Percentiles rank a stretch among this genome's conserved stretches.
Evolutionary conservation across 2,329 filamentous ascomycete species (phyloP).

Genomic region (Venturiaceae sp.): DNA sequence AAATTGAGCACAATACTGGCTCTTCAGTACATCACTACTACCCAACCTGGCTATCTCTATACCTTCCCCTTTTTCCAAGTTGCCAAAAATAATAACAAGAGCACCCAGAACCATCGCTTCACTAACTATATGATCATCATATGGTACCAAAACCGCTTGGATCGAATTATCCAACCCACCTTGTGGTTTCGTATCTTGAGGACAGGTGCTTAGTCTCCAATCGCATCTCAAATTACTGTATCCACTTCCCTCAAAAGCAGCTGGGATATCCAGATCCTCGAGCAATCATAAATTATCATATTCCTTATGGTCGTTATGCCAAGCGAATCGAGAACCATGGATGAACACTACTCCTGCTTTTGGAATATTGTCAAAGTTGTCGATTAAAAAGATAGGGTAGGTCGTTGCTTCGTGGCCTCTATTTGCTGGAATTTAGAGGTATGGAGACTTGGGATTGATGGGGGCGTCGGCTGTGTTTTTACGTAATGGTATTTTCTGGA

Average conservation of each 20-base stretch:
- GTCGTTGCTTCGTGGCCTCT: constrained; percentile 36
- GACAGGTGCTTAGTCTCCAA: constrained; percentile 31
- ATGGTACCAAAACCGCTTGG: constrained; percentile 31
- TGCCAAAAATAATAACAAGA: not conserved
- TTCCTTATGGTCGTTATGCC: constrained; percentile 26
- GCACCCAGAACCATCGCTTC: constrained; percentile 7
- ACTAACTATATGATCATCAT: constrained; percentile 30
- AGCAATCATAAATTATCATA: constrained; percentile 38
- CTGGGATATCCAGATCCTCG: constrained; percentile 24
- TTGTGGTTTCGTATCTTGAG: not conserved
- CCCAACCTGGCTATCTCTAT: constrained; percentile 14
- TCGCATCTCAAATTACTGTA: constrained; percentile 43
- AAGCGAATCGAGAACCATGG: constrained; percentile 33
- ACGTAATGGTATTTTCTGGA: constrained; percentile 33
- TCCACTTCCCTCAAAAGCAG: constrained; percentile 27
- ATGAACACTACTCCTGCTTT: constrained; percentile 30
- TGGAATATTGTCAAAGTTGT: constrained; percentile 33
- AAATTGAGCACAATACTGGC: constrained; percentile 49
- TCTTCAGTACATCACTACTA: constrained; percentile 18
- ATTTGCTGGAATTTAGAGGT: constrained; percentile 36
- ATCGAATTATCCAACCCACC: constrained; percentile 22
- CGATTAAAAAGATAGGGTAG: constrained; percentile 37
- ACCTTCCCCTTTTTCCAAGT: not conserved
- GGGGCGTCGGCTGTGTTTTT: constrained; percentile 32
- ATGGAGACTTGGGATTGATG: constrained; percentile 15